Conservation (phyloP, 2,329 filamentous ascomycete species). For the Penicillium decumbens region DNA sequence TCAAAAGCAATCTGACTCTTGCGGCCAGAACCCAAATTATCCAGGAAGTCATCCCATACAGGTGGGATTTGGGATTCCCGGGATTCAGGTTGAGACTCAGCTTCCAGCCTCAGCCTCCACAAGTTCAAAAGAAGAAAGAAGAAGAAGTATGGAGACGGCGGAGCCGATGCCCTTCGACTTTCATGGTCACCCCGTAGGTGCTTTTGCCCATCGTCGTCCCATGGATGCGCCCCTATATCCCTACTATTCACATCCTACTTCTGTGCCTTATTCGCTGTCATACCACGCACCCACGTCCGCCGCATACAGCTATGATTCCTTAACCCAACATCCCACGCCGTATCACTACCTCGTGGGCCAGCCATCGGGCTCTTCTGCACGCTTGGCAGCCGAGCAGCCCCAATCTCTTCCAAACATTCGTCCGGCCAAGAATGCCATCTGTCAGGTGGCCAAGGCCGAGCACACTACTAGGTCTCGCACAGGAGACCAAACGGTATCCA, state of each 20-base stretch:
- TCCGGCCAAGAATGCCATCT: conserved; percentile 37
- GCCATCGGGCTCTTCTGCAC: conserved; percentile 26
- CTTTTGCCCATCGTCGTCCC: conserved; percentile 32
- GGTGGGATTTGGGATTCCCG: background rate
- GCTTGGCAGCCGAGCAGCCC: conserved; percentile 29
- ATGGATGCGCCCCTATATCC: conserved; percentile 36
- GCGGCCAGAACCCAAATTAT: conserved; percentile 3
- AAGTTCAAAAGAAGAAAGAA: no score
- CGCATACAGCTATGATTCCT: conserved; percentile 31
- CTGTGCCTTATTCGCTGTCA: conserved; percentile 34
- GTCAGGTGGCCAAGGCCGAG: conserved; percentile 23
- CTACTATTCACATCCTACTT: conserved; percentile 36
- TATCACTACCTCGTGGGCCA: conserved; percentile 37
- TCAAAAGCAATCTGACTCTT: background rate
- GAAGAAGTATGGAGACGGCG: conserved; percentile 35
- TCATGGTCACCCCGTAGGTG: conserved; percentile 35
- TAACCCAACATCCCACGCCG: conserved; percentile 27
- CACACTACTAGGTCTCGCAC: conserved; percentile 1
- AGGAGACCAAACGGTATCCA: background rate
- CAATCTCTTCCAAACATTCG: conserved; percentile 37
- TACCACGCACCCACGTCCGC: conserved; percentile 32
- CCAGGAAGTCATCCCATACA: background rate
- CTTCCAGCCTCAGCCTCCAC: no score
- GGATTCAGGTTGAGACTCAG: background rate
- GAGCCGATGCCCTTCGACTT: conserved; percentile 42